Evolutionary conservation across 2,329 filamentous ascomycete species (phyloP).

Genomic region (Botrytis pseudocinerea): DNA sequence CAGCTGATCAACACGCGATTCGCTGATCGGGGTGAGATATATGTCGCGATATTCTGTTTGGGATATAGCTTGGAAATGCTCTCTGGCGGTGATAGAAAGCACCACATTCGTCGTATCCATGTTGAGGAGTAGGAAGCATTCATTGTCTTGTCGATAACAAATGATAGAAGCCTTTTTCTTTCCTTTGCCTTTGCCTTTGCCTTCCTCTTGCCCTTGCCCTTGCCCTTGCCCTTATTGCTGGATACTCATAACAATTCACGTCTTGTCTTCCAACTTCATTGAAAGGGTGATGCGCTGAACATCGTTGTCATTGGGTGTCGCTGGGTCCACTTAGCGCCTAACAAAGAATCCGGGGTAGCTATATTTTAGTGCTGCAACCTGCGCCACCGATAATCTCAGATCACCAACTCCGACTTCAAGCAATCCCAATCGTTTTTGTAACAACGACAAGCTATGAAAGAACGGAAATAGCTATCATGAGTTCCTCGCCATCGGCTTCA

Average conservation of each 20-base stretch:
- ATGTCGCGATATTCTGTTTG: background rate
- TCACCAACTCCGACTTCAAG: background rate
- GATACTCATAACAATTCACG: background rate
- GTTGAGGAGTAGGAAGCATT: background rate
- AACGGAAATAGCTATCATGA: slow-evolving; percentile 11
- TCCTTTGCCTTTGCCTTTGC: background rate
- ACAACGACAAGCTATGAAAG: slow-evolving; percentile 19
- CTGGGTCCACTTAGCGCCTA: background rate
- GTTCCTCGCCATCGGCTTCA: slow-evolving; percentile 16
- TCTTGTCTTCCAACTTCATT: background rate
- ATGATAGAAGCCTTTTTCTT: background rate
- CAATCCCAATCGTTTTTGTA: background rate
- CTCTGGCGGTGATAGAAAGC: background rate
- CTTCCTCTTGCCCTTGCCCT: no score
- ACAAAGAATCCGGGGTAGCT: slow-evolving; percentile 17
- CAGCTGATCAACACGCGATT: background rate
- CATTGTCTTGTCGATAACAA: background rate
- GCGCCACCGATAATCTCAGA: slow-evolving; percentile 3
- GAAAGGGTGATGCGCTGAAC: background rate
- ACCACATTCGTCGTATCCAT: background rate
- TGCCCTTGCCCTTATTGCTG: background rate
- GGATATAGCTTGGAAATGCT: background rate
- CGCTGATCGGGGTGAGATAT: background rate
- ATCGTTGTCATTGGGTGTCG: background rate
- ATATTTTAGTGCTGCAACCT: background rate